A percentile compares a stretch with the other conserved stretches of the same genome.
Conservation (phyloP, 2,329 filamentous ascomycete genomes). For the Clonostachys rosea region DNA sequence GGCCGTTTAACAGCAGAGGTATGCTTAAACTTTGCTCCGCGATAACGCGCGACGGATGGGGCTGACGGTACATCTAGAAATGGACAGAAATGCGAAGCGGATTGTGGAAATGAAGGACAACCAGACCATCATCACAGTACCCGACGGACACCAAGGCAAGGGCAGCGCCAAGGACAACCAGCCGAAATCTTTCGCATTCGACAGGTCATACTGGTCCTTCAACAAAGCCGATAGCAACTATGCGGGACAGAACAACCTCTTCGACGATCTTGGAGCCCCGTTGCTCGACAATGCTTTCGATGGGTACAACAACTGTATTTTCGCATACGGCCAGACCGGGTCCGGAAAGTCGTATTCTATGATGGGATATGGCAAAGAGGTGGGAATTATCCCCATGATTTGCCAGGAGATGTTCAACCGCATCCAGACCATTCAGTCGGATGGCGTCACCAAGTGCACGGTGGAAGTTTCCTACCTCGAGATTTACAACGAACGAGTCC, state of each 20-base stretch:
- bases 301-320: constrained; percentile 99
- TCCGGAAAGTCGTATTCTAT: constrained; percentile 99
- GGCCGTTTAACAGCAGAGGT: constrained; percentile 96
- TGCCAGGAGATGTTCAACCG: constrained; percentile 96
- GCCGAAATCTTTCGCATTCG: constrained; percentile 88
- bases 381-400: constrained; percentile 94
- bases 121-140: constrained; percentile 81
- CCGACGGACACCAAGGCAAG: constrained; percentile 56
- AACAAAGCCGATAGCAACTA: constrained; percentile 76
- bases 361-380: constrained; percentile 98
- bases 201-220: constrained; percentile 98
- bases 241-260: constrained; percentile 85
- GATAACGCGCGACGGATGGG: too few species aligned
- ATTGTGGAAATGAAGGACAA: constrained; percentile 94
- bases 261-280: constrained; percentile 81
- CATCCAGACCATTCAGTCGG: constrained; percentile 65
- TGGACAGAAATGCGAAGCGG: constrained; percentile 88
- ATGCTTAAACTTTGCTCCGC: constrained; percentile 17
- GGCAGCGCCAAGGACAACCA: constrained; percentile 60
- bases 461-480: constrained; percentile 98
- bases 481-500: constrained; percentile 97
- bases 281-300: constrained; percentile 96
- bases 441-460: constrained; percentile 79
- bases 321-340: constrained; percentile 96
- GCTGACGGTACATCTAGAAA: constrained; percentile 53